A percentile compares a stretch with the other conserved stretches of the same genome.
Conservation (phyloP, 495 filamentous ascomycete genomes). For the Penicillium cataractarum region DNA sequence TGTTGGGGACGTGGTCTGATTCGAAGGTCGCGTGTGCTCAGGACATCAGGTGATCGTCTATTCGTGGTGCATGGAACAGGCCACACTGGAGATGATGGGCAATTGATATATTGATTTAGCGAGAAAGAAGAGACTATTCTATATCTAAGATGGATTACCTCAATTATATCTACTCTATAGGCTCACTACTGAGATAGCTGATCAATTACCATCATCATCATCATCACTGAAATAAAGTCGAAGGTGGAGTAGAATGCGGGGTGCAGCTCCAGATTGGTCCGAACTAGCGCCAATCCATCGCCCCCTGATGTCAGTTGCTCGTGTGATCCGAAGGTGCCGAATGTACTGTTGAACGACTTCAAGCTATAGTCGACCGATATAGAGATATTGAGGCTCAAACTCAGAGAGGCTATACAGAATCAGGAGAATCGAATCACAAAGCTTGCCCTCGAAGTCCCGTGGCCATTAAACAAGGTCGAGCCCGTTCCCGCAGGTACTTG, state of each 20-base stretch:
- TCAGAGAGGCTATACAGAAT: neutral
- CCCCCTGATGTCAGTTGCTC: slow-evolving; percentile 41
- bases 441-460: neutral
- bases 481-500: slow-evolving; percentile 6
- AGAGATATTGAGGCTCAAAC: neutral
- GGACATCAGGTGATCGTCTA: slow-evolving; percentile 16
- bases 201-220: neutral
- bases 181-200: too few relatives aligned
- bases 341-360: too few relatives aligned
- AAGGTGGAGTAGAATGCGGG: slow-evolving; percentile 49
- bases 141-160: neutral
- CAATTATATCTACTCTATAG: too few relatives aligned
- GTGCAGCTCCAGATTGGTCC: slow-evolving; percentile 44
- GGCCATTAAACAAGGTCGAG: neutral
- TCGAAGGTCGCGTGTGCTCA: slow-evolving; percentile 15
- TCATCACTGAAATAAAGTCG: slow-evolving; percentile 18
- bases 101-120: neutral
- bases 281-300: slow-evolving; percentile 21
- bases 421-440: neutral
- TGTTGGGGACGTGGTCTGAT: slow-evolving; percentile 8
- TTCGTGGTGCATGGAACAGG: neutral
- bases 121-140: neutral
- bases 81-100: neutral
- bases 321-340: slow-evolving; percentile 37
- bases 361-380: too few relatives aligned